A percentile compares a stretch with the other conserved stretches of the same genome.
phyloP scores from a whole-genome alignment of 2,329 filamentous ascomycete genomes.

The Pestalotiopsis sp. region DNA sequence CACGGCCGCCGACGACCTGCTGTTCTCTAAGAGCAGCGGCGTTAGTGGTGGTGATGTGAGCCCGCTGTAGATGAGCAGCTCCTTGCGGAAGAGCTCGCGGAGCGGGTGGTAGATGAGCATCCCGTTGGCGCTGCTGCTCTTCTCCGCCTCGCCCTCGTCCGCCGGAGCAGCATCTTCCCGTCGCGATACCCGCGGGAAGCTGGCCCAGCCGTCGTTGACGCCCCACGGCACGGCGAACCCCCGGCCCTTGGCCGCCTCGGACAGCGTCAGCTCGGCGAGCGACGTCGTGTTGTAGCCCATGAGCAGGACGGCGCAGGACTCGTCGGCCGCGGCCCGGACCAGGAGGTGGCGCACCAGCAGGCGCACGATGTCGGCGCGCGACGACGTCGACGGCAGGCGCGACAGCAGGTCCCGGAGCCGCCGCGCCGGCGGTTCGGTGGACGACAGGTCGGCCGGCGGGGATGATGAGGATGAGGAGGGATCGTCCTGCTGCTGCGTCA shows the following conservation, averaged over 20 bases:
- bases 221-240: conserved; percentile 84
- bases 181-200: conserved; percentile 21
- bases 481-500: conserved; percentile 9
- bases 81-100: conserved; percentile 81
- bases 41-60: conserved; percentile 55
- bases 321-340: conserved; percentile 61
- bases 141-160: conserved; percentile 17
- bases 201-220: conserved; percentile 70
- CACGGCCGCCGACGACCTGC: conserved; percentile 39
- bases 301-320: conserved; percentile 70
- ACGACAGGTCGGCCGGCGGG: conserved; percentile 1
- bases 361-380: conserved; percentile 71
- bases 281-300: conserved; percentile 87
- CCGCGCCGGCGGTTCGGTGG: conserved; percentile 5
- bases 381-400: conserved; percentile 72
- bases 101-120: conserved; percentile 73
- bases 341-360: conserved; percentile 75
- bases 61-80: conserved; percentile 70
- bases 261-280: conserved; percentile 82
- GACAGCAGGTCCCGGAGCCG: conserved; percentile 57
- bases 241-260: conserved; percentile 88
- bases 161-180: conserved; percentile 23
- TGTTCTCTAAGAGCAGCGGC: conserved; percentile 43
- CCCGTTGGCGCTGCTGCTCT: neutral
- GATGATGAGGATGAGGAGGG: no score